These are phyloP conservation scores for Ceratocystis destructans DNA, from an alignment of 2,329 filamentous ascomycete genomes.

Conservation along the genomic window DNA sequence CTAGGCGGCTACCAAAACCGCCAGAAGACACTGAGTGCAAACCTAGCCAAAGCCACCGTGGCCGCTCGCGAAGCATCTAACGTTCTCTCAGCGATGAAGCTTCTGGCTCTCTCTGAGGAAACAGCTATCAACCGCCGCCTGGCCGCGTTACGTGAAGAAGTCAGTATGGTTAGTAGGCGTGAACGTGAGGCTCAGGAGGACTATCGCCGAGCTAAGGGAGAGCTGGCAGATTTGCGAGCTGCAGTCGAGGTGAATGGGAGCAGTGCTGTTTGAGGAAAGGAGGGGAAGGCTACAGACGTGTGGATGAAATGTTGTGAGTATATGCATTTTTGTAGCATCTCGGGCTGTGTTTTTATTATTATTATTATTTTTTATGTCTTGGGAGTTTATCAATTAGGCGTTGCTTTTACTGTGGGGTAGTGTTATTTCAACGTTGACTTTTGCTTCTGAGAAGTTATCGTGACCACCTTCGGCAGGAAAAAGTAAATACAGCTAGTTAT, in stretches of 20 bases:
- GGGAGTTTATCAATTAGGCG: constrained; percentile 2
- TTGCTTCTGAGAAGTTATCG: background rate
- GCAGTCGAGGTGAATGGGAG: background rate
- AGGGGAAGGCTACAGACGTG: background rate
- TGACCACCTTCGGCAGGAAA: background rate
- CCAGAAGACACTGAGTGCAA: constrained; percentile 63
- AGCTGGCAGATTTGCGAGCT: constrained; percentile 49
- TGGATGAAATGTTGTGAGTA: background rate
- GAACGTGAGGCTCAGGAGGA: constrained; percentile 85
- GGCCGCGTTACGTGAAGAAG: constrained; percentile 66
- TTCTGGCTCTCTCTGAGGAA: constrained; percentile 66
- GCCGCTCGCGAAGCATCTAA: constrained; percentile 59
- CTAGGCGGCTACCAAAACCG: constrained; percentile 85
- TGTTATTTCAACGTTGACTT: background rate
- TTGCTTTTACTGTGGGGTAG: background rate
- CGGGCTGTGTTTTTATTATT: background rate
- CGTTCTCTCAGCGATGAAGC: constrained; percentile 60
- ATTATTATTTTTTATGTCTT: background rate
- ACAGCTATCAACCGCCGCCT: constrained; percentile 59
- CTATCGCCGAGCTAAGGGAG: constrained; percentile 63
- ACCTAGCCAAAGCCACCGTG: constrained; percentile 61
- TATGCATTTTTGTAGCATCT: background rate
- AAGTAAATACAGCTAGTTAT: background rate
- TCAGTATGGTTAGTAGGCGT: constrained; percentile 61
- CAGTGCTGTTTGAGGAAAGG: background rate